These are phyloP conservation scores for Aspergillus sclerotialis DNA, from an alignment of 2,329 filamentous ascomycete genomes.

Conservation along the genomic window DNA sequence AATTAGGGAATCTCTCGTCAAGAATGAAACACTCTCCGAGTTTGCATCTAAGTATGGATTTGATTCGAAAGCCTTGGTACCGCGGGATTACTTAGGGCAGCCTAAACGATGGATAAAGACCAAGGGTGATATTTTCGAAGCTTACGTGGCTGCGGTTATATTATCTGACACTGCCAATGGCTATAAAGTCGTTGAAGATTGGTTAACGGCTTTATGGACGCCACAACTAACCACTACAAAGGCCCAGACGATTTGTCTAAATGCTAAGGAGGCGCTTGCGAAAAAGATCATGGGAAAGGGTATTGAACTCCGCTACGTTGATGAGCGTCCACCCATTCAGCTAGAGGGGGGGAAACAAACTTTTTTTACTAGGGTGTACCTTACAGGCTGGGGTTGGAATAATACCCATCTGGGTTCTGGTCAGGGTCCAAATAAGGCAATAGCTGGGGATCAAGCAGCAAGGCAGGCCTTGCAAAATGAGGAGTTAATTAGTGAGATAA, in stretches of 20 bases:
- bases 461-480: slow-evolving; percentile 32
- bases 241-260: slow-evolving; percentile 21
- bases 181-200: slow-evolving; percentile 54
- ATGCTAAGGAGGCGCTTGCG: slow-evolving; percentile 49
- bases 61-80: slow-evolving; percentile 56
- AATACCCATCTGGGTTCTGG: slow-evolving; percentile 40
- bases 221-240: slow-evolving; percentile 46
- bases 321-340: slow-evolving; percentile 29
- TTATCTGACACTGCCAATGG: slow-evolving; percentile 60
- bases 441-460: slow-evolving; percentile 41
- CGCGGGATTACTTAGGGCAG: slow-evolving; percentile 37
- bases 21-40: slow-evolving; percentile 67
- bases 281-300: slow-evolving; percentile 50
- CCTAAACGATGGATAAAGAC: slow-evolving; percentile 61
- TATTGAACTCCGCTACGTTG: slow-evolving; percentile 55
- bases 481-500: slow-evolving; percentile 33
- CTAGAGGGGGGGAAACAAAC: slow-evolving; percentile 31
- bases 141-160: slow-evolving; percentile 75
- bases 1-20: slow-evolving; percentile 70
- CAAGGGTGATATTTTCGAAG: slow-evolving; percentile 81
- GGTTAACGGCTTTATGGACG: slow-evolving; percentile 71
- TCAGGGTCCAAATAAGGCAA: slow-evolving; percentile 36
- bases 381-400: slow-evolving; percentile 42
- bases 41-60: slow-evolving; percentile 68
- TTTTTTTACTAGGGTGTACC: slow-evolving; percentile 40